A percentile compares a stretch with the other conserved stretches of the same genome.
Evolutionary conservation across 2,329 filamentous ascomycete genomes (phyloP).

Genomic region (Sporothrix luriei): DNA sequence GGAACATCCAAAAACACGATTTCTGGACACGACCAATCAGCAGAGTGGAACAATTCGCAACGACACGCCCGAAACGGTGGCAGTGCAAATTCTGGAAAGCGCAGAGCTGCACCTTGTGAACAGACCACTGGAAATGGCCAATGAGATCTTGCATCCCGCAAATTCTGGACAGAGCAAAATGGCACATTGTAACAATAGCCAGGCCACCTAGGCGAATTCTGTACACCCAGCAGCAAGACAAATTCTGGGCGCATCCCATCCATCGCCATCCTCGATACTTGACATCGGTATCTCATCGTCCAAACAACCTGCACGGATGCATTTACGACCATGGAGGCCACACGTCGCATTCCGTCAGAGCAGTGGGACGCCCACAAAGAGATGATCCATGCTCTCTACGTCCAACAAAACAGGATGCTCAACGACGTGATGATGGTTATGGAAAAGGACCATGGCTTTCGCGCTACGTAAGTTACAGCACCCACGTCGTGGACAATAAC

Average conservation of each 20-base stretch:
- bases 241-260: constrained; percentile 1
- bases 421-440: not conserved
- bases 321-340: constrained; percentile 3
- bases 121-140: not conserved
- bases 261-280: not conserved
- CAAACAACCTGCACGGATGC: not conserved
- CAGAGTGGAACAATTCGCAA: not conserved
- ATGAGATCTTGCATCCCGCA: not conserved
- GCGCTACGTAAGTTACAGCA: constrained; percentile 3
- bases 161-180: not conserved
- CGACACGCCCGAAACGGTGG: not conserved
- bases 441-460: not conserved
- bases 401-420: not conserved
- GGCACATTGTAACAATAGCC: not conserved
- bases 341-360: not conserved
- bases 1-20: not conserved
- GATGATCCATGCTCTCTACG: not conserved
- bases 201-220: not conserved
- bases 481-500: not conserved
- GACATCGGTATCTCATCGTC: not conserved
- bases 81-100: not conserved
- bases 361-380: constrained; percentile 10
- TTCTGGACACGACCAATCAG: constrained; percentile 14
- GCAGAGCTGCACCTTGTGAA: not conserved
- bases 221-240: not conserved